These are phyloP conservation scores for Dacryopinax primogenitus DNA, from an alignment of 768 basidiomycete species.

Conservation along the genomic window DNA sequence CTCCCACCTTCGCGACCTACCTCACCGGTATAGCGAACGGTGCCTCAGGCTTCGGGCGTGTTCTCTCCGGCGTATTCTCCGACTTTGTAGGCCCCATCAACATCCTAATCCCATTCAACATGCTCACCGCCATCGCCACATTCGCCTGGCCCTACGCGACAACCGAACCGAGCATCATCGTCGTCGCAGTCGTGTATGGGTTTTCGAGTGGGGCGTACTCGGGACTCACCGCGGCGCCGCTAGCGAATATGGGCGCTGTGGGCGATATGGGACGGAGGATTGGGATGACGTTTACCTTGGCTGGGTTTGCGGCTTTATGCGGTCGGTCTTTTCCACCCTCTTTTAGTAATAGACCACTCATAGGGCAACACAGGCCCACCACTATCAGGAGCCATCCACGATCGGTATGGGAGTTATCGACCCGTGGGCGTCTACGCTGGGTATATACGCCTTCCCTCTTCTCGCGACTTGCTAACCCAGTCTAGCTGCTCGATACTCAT, in stretches of 20 bases:
- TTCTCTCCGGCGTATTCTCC: conserved; percentile 23
- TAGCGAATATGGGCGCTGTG: conserved; percentile 12
- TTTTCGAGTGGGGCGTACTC: conserved; percentile 36
- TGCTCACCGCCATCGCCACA: conserved; percentile 44
- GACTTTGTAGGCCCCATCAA: conserved; percentile 43
- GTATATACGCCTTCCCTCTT: background rate
- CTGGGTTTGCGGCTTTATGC: conserved; percentile 38
- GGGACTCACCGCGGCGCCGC: conserved; percentile 13
- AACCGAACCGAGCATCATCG: conserved; percentile 22
- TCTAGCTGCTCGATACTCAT: background rate
- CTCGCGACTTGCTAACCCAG: background rate
- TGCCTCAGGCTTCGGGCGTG: conserved; percentile 22
- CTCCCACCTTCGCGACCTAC: conserved; percentile 13
- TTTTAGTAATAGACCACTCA: background rate
- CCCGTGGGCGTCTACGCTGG: conserved; percentile 47
- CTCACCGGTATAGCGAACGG: conserved; percentile 23
- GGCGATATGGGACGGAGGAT: conserved; percentile 17
- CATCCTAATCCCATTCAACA: conserved; percentile 51
- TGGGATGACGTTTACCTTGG: conserved; percentile 17
- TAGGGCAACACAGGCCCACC: conserved; percentile 35
- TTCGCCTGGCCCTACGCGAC: conserved; percentile 57
- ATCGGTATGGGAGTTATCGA: conserved; percentile 40
- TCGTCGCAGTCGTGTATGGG: background rate
- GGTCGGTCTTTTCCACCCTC: conserved; percentile 25
- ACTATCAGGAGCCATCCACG: conserved; percentile 56